Evolutionary conservation across 305 asterid species (phyloP).

Genomic region (Fraxinus velutina): DNA sequence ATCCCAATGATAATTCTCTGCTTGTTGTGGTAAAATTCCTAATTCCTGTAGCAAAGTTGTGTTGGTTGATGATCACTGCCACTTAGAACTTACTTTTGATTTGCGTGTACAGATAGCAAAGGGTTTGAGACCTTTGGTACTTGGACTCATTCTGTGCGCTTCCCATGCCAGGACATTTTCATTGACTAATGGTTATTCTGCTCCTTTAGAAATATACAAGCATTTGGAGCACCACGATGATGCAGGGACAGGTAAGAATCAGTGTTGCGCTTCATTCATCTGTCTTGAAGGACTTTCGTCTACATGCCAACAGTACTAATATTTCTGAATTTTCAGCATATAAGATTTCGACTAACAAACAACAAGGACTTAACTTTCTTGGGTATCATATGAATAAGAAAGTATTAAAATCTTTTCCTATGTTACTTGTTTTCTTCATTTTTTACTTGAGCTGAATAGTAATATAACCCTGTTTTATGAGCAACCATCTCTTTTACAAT

Average conservation of each 20-base stretch:
- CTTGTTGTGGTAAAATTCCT: constrained; percentile 49
- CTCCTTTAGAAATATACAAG: constrained; percentile 90
- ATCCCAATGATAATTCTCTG: constrained; percentile 47
- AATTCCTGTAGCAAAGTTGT: constrained; percentile 7
- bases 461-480: background rate
- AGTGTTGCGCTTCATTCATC: background rate
- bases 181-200: constrained; percentile 85
- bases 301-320: background rate
- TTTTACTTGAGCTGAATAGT: background rate
- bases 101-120: constrained; percentile 66
- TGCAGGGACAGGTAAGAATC: constrained; percentile 59
- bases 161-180: constrained; percentile 92
- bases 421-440: background rate
- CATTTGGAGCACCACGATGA: constrained; percentile 91
- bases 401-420: background rate
- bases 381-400: background rate
- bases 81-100: constrained; percentile 30
- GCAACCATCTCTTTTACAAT: background rate
- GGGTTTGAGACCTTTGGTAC: constrained; percentile 64
- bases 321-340: background rate
- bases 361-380: background rate
- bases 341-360: background rate
- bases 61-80: constrained; percentile 15
- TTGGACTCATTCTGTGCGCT: constrained; percentile 83
- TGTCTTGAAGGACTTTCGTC: background rate